Percentiles rank a stretch among this genome's conserved stretches.
phyloP scores from a whole-genome alignment of 2,329 filamentous ascomycete genomes.

The Claviceps purpurea region DNA sequence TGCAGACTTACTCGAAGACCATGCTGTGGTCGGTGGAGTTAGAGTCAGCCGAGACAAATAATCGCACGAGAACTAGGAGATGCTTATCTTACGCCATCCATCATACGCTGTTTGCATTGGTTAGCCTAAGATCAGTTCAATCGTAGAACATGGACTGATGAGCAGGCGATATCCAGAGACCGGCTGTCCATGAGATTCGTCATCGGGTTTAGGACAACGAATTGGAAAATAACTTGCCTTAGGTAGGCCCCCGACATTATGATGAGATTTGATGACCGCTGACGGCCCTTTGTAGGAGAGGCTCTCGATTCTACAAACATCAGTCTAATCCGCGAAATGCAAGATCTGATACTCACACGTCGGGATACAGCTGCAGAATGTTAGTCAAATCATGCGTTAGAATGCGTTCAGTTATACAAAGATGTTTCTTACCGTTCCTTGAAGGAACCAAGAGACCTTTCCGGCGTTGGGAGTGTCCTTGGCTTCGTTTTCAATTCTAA shows the following conservation, averaged over 20 bases:
- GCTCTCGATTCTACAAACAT: slow-evolving; percentile 30
- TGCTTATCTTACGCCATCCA: slow-evolving; percentile 21
- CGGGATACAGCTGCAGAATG: background rate
- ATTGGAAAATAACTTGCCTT: slow-evolving; percentile 31
- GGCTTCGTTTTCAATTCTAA: slow-evolving; percentile 54
- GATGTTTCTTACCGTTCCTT: slow-evolving; percentile 59
- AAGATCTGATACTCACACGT: background rate
- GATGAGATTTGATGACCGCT: slow-evolving; percentile 37
- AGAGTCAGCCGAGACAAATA: background rate
- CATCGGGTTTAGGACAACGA: background rate
- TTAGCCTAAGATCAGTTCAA: background rate
- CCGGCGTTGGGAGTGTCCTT: slow-evolving; percentile 54
- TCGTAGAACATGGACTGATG: background rate
- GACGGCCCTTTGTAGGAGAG: slow-evolving; percentile 34
- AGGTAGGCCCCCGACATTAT: slow-evolving; percentile 60
- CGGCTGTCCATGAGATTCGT: background rate
- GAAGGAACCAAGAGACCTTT: slow-evolving; percentile 73
- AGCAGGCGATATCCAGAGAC: background rate
- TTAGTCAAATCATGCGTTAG: background rate
- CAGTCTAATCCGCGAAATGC: background rate
- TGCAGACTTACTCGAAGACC: background rate
- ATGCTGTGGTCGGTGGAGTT: background rate
- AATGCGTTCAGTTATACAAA: no score
- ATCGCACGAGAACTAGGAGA: background rate
- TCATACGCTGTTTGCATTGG: slow-evolving; percentile 26